These are phyloP conservation scores for Erigeron canadensis DNA, from an alignment of 129 eudicot species.

Conservation along the genomic window DNA sequence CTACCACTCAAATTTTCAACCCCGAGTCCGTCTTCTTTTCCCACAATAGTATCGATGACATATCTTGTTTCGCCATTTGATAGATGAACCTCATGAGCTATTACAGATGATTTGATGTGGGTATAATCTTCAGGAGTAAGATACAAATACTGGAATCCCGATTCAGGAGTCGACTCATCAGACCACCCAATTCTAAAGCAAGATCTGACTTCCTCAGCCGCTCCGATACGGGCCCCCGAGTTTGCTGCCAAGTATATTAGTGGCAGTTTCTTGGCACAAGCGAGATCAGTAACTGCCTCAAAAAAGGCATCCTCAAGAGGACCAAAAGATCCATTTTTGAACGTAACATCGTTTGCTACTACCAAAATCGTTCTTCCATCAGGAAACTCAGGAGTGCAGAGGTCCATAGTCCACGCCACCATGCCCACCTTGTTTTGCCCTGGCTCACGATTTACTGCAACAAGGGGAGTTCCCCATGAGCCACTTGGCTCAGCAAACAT, in stretches of 20 bases:
- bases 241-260: constrained; percentile 94
- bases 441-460: constrained; percentile 64
- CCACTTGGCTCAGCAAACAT: constrained; percentile 67
- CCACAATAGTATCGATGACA: constrained; percentile 85
- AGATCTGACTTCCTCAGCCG: constrained; percentile 89
- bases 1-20: constrained; percentile 94
- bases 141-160: constrained; percentile 88
- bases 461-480: constrained; percentile 77
- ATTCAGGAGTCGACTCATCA: constrained; percentile 78
- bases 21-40: constrained; percentile 92
- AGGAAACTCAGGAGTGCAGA: constrained; percentile 94
- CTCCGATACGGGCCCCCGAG: constrained; percentile 98
- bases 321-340: constrained; percentile 92
- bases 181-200: constrained; percentile 98
- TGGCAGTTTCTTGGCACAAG: constrained; percentile 77
- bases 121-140: constrained; percentile 79
- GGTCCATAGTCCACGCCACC: constrained; percentile 98
- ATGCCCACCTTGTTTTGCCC: constrained; percentile 88
- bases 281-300: constrained; percentile 84
- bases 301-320: constrained; percentile 93
- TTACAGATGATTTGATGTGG: constrained; percentile 63
- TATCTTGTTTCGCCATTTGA: constrained; percentile 70
- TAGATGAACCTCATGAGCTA: constrained; percentile 75
- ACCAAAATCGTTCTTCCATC: constrained; percentile 70
- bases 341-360: constrained; percentile 87